A percentile compares a stretch with the other conserved stretches of the same genome.
These are phyloP conservation scores for Alternaria sp. DNA, from an alignment of 2,329 filamentous ascomycete species.

Conservation along the genomic window DNA sequence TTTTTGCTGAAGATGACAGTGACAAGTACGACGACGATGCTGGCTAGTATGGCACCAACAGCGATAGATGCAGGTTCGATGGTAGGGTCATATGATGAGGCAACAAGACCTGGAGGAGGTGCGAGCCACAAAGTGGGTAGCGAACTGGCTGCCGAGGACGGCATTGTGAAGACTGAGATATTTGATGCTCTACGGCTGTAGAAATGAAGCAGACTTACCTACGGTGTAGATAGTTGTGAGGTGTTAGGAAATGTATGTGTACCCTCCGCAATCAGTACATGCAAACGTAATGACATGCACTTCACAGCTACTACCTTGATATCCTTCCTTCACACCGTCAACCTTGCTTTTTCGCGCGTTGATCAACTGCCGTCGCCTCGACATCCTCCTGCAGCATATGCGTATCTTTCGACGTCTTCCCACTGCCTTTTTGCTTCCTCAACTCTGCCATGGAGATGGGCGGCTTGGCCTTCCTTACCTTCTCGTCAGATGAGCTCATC, in stretches of 20 bases:
- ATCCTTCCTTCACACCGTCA: conserved; percentile 9
- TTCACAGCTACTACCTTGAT: background rate
- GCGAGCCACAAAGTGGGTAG: conserved; percentile 14
- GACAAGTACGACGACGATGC: conserved; percentile 11
- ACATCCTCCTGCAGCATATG: conserved; percentile 21
- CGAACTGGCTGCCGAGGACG: background rate
- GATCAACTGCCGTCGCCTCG: conserved; percentile 22
- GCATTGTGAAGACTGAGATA: background rate
- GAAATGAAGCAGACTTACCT: background rate
- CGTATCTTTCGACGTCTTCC: conserved; percentile 9
- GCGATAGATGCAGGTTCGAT: conserved; percentile 14
- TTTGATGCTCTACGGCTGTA: background rate
- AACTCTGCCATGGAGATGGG: conserved; percentile 48
- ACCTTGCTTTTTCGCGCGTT: conserved; percentile 7
- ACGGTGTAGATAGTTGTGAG: background rate
- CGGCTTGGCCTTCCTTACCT: conserved; percentile 34
- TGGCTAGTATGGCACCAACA: conserved; percentile 12
- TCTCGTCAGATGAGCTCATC: conserved; percentile 33
- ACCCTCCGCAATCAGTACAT: background rate
- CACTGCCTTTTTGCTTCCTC: conserved; percentile 14
- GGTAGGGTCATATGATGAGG: background rate
- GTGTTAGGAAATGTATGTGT: background rate
- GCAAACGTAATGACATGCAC: background rate
- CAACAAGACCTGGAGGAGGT: conserved; percentile 9
- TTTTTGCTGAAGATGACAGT: background rate